A percentile compares a stretch with the other conserved stretches of the same genome.
These are phyloP conservation scores for Hibiscus mutabilis DNA, from an alignment of 345 rosid species.

Conservation along the genomic window DNA sequence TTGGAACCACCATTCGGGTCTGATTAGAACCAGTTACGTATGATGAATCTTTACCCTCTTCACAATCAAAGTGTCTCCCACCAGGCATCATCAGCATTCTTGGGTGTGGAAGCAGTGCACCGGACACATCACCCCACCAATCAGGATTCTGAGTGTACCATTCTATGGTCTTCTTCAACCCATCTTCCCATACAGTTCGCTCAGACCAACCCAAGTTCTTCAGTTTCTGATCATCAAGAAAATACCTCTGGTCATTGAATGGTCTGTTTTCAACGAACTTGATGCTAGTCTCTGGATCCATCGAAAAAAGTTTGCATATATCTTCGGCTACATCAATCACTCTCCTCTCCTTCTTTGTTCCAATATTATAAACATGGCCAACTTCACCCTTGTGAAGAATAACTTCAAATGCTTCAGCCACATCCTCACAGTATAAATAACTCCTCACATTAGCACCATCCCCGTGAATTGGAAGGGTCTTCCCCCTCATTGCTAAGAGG, in stretches of 20 bases:
- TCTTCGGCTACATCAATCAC: conserved; percentile 83
- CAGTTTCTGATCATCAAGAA: conserved; percentile 86
- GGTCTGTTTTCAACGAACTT: conserved; percentile 81
- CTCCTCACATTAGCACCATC: conserved; percentile 86
- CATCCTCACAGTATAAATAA: conserved; percentile 87
- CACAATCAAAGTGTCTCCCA: conserved; percentile 63
- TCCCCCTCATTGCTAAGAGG: conserved; percentile 69
- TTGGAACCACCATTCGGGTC: conserved; percentile 60
- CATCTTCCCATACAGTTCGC: conserved; percentile 75
- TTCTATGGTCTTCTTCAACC: conserved; percentile 63
- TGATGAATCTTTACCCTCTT: conserved; percentile 40
- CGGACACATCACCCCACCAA: conserved; percentile 96
- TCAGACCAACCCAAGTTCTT: conserved; percentile 78
- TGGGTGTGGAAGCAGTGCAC: conserved; percentile 87
- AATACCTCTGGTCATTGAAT: conserved; percentile 89
- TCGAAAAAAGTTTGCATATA: conserved; percentile 61
- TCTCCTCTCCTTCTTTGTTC: conserved; percentile 85
- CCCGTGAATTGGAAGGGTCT: conserved; percentile 78
- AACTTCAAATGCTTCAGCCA: conserved; percentile 86
- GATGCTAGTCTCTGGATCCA: conserved; percentile 55
- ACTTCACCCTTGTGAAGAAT: conserved; percentile 91
- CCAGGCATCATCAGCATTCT: conserved; percentile 93
- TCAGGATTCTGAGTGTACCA: conserved; percentile 85
- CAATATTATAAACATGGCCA: conserved; percentile 78
- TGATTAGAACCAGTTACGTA: conserved; percentile 32